A percentile compares a stretch with the other conserved stretches of the same genome.
Evolutionary conservation across 441 rosid species (phyloP).

Genomic region (Populus trichocarpa): DNA sequence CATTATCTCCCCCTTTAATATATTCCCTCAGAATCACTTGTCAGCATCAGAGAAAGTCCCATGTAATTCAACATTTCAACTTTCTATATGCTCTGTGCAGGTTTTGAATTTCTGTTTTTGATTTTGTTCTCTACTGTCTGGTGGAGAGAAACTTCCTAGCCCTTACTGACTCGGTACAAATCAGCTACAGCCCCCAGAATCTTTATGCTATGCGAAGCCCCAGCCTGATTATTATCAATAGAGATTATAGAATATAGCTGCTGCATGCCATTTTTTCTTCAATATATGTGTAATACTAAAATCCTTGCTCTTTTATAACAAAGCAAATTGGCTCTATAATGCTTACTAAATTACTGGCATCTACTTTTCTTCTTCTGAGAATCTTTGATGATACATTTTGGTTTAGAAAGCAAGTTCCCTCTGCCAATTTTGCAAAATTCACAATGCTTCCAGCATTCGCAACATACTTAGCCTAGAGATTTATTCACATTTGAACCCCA

Average conservation of each 20-base stretch:
- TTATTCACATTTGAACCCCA: neutral
- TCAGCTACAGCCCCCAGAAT: neutral
- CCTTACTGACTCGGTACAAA: neutral
- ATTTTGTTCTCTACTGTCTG: neutral
- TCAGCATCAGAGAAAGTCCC: slow-evolving; percentile 32
- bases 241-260: neutral
- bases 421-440: neutral
- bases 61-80: slow-evolving; percentile 25
- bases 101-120: slow-evolving; percentile 3
- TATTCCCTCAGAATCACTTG: slow-evolving; percentile 36
- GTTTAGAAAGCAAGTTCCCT: neutral
- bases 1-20: slow-evolving; percentile 23
- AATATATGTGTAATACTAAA: too few species aligned
- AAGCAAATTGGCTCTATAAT: neutral
- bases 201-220: neutral
- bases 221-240: neutral
- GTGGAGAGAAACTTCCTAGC: slow-evolving; percentile 12
- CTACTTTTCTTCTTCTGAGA: neutral
- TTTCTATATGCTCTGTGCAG: slow-evolving; percentile 8
- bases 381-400: neutral
- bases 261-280: neutral
- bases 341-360: neutral
- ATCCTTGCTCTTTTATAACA: neutral
- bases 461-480: neutral
- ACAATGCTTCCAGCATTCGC: neutral